phyloP scores from a whole-genome alignment of 805 yeast species.

The Maudiozyma saulgeensis region DNA sequence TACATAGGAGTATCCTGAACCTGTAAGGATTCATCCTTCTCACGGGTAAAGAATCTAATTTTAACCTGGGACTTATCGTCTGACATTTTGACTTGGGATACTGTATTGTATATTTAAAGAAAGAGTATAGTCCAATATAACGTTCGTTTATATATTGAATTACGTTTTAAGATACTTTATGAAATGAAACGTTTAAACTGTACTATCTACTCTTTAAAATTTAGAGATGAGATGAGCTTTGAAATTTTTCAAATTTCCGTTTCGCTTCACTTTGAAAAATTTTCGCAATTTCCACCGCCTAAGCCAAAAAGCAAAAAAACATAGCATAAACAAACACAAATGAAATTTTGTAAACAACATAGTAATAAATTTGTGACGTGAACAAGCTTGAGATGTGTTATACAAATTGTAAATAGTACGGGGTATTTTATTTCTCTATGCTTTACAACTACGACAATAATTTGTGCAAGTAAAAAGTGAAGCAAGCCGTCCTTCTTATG shows the following conservation, averaged over 20 bases:
- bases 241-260: background rate
- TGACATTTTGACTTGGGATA: constrained; percentile 4
- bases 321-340: no score
- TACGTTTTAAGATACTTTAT: background rate
- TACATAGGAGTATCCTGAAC: constrained; percentile 74
- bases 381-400: no score
- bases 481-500: no score
- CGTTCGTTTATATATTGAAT: background rate
- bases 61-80: constrained; percentile 57
- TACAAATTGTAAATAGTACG: no score
- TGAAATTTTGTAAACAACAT: no score
- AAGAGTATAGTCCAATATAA: background rate
- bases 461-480: no score
- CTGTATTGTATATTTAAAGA: no score
- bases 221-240: background rate
- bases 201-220: background rate
- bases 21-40: constrained; percentile 61
- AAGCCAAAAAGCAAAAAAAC: no score
- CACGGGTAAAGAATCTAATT: constrained; percentile 78
- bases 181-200: background rate
- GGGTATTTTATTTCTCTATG: no score
- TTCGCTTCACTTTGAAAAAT: background rate
- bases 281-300: constrained; percentile 3
- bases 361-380: no score
- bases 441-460: no score